Conservation (phyloP, 441 rosid genomes). For the Croton setiger region DNA sequence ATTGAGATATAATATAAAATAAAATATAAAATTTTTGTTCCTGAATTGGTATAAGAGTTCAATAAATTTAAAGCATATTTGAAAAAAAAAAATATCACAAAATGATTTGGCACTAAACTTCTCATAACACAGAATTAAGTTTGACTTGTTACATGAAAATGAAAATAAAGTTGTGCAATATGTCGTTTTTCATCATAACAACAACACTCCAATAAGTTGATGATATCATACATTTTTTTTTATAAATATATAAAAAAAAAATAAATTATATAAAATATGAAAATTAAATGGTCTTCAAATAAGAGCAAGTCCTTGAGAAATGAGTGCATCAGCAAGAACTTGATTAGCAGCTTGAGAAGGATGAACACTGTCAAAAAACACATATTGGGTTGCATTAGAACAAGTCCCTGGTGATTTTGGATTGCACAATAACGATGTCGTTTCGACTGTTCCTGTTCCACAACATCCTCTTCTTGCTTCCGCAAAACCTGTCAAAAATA, state of each 20-base stretch:
- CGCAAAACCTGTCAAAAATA: constrained; percentile 45
- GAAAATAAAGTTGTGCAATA: no score
- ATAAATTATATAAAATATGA: no score
- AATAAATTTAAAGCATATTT: no score
- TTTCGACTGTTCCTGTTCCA: constrained; percentile 78
- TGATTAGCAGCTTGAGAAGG: constrained; percentile 89
- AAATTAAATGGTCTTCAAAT: constrained; percentile 27
- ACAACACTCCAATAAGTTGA: no score
- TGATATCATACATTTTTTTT: no score
- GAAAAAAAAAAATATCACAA: background rate
- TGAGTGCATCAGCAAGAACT: constrained; percentile 64
- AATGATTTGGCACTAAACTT: background rate
- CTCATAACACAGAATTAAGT: background rate
- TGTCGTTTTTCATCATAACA: no score
- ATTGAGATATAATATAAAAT: no score
- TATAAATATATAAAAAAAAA: no score
- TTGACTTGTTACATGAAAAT: no score
- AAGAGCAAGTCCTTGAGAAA: constrained; percentile 62
- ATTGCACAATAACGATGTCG: constrained; percentile 72
- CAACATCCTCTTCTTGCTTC: constrained; percentile 91
- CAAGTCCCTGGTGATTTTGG: constrained; percentile 70
- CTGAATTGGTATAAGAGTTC: no score
- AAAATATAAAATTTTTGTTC: no score
- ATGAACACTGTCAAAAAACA: constrained; percentile 92
- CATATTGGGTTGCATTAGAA: constrained; percentile 72